Conservation (phyloP, 1,139 yeast genomes). For the Nadsonia starkeyi-henricii region DNA sequence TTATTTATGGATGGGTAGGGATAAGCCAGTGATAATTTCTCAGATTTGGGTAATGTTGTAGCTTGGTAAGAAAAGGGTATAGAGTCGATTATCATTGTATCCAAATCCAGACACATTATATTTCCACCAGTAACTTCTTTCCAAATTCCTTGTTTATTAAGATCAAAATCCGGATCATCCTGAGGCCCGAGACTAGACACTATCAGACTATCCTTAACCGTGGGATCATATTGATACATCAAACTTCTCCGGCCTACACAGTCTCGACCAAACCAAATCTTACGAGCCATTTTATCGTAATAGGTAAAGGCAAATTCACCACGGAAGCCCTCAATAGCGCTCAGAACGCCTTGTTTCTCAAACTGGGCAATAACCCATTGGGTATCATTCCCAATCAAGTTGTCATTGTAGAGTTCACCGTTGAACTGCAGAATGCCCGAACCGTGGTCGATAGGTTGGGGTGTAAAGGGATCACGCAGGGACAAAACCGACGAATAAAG, state of each 20-base stretch:
- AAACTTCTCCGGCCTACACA: conserved; percentile 68
- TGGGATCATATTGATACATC: conserved; percentile 25
- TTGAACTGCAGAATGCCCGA: conserved; percentile 49
- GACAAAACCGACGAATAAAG: conserved; percentile 55
- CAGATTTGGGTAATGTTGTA: neutral
- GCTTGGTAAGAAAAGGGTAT: neutral
- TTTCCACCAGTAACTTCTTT: conserved; percentile 21
- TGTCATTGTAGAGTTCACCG: conserved; percentile 69
- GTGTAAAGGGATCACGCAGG: conserved; percentile 58
- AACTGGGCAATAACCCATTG: conserved; percentile 26
- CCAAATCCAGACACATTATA: conserved; percentile 15
- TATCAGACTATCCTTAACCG: conserved; percentile 14
- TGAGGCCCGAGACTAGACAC: conserved; percentile 10
- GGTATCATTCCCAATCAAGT: conserved; percentile 40
- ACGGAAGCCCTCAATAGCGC: conserved; percentile 29
- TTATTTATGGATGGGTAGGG: neutral
- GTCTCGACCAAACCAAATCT: conserved; percentile 69
- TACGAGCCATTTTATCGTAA: conserved; percentile 29
- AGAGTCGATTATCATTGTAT: neutral
- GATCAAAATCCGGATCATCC: conserved; percentile 16
- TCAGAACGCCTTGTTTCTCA: conserved; percentile 15
- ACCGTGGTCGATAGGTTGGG: conserved; percentile 44
- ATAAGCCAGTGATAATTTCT: neutral
- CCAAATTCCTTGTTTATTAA: conserved; percentile 9
- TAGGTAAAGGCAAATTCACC: conserved; percentile 75